Base-by-base conservation (phyloP, 768 basidiomycete species). In the Kockovaella imperatae region DNA sequence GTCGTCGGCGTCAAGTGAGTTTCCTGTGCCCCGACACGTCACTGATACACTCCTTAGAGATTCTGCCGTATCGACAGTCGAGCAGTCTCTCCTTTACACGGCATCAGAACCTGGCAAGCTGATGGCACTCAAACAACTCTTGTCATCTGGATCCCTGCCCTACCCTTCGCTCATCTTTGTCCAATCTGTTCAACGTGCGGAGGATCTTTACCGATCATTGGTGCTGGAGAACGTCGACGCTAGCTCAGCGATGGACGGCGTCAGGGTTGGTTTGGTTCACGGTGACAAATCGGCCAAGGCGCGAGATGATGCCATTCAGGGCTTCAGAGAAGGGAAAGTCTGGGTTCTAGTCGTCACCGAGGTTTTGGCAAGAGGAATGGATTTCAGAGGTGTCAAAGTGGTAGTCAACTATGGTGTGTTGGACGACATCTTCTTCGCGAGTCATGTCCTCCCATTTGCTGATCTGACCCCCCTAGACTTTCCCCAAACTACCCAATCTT, bases 301-400 rank as follows among this genome's bases (percentile, higher is more conserved):
- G 69, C 79, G 95, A 46, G 87, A 91, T 60, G 82, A 90, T 61
- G 81, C 85, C 15, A 77, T 95, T 8, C 75, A 77, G 32, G 79
- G 84, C 28, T 93, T 99, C 83, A 82, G 87, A 23, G 77, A 77
- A 59, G 95, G 91, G 0, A 80, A 87, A 66, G 84, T 87, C 52
- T 97, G 95, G 95, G 80, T 91, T 28, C 80, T 97, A 79, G 79
- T 99, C 38, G 87, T 84, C 56, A 99, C 95, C 20, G 95, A 99
- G 69, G 86, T 97, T 42, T 86, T 97, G 87, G 89, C 88, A 20
- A 79, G 95, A 58, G 95, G 95, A 3, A 90, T 99, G 84, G 95
- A 97, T 67, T 97, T 99, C 75, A 86, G 84, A 69, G 90, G 91
- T 8, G 81, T 93, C 43, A 77, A 82, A 50, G 86, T 96, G 64